Evolutionary conservation across 2,329 filamentous ascomycete genomes (phyloP).

Genomic region (Scortechinia acanthostroma): DNA sequence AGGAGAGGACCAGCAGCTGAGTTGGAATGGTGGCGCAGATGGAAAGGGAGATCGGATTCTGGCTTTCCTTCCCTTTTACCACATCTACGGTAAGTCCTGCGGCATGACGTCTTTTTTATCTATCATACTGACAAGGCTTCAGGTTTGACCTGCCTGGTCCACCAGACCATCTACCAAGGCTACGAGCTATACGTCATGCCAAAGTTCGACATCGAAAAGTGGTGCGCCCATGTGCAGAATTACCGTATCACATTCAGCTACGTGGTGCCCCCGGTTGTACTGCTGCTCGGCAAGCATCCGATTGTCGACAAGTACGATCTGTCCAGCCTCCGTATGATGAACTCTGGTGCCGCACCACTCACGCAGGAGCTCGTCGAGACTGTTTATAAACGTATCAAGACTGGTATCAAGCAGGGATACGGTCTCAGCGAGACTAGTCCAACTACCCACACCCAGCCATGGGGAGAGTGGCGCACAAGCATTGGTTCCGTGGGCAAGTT

Average conservation of each 20-base stretch:
- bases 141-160: constrained; percentile 67
- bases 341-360: constrained; percentile 79
- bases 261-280: constrained; percentile 76
- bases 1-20: constrained; percentile 46
- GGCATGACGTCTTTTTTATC: too few species aligned
- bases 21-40: constrained; percentile 46
- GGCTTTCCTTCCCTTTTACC: constrained; percentile 81
- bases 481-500: constrained; percentile 75
- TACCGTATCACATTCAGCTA: constrained; percentile 72
- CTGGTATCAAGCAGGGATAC: constrained; percentile 87
- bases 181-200: constrained; percentile 65
- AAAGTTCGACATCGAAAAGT: constrained; percentile 75
- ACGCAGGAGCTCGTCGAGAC: constrained; percentile 73
- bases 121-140: constrained; percentile 8
- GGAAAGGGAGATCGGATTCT: constrained; percentile 67
- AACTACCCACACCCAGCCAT: constrained; percentile 66
- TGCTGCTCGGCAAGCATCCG: constrained; percentile 75
- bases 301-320: constrained; percentile 75
- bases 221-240: constrained; percentile 71
- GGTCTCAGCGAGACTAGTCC: constrained; percentile 83
- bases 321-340: constrained; percentile 72
- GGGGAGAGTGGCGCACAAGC: constrained; percentile 69
- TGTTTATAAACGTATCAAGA: constrained; percentile 65
- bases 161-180: constrained; percentile 61
- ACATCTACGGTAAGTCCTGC: constrained; percentile 58